Evolutionary conservation across 495 filamentous ascomycete genomes (phyloP), one percentile per base, ranked within the genome.

Genomic region (Tuber indicum): DNA sequence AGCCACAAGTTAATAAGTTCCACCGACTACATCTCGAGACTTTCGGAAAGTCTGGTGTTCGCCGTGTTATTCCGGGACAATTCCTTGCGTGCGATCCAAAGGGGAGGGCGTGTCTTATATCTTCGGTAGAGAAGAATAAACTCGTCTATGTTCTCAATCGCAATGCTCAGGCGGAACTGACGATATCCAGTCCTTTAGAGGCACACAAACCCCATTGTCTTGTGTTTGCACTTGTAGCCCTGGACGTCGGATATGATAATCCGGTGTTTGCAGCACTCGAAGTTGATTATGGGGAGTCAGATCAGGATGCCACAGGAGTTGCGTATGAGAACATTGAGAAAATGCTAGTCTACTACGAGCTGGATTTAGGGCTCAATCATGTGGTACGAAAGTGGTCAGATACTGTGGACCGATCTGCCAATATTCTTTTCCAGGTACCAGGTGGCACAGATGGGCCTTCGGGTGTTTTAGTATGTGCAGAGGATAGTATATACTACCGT

Each of bases 111-210:
- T 97, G 94, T 84, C 87, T 99, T 80, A 93, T 98, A 72, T 93
- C 96, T 10, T 93, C 94, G 14, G 88, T 96, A 76, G 96, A 99
- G 85, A 99, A 99, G 89, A 98, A 98, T 86, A 98, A 98, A 86
- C 92, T 99, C 80, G 96, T 98, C 83, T 99, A 98, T 85, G 95
- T 98, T 82, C 88, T 99, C 74, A 98, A 98, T 86, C 92, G 96
- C 58, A 97, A 97, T 85, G 89, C 94, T 52, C 93, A 97, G 85
- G 94, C 93, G 46, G 94, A 97, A 84, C 88, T 98, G 82, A 96
- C 94, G 42, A 98, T 98, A 58, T 99, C 96, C 9, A 98, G 94
- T 23, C 95, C 96, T 2, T 87, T 98, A n/a, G 96, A 98, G 85
- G 96, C 96, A 9, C 96, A 98, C 85, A 96, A 94, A 84, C 90